Evolutionary conservation across 2,329 filamentous ascomycete species (phyloP), one percentile per base, ranked within the genome.

Genomic region (Venturia carpophila): DNA sequence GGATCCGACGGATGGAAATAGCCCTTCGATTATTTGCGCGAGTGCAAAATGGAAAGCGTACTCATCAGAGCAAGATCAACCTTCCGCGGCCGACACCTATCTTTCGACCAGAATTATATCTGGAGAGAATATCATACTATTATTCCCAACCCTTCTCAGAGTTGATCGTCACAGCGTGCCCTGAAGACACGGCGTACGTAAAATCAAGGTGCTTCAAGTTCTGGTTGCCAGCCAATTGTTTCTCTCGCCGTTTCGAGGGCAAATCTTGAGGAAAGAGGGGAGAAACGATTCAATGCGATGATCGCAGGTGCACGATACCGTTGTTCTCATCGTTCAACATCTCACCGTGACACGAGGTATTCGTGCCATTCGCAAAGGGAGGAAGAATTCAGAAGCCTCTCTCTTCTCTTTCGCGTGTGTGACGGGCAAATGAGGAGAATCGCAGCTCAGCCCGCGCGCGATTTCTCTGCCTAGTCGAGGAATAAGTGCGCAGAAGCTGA

Each of bases 401-500:
- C 27, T 15, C 37, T 56, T 34, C 24, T 34, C 24, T 55, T 19
- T 10, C 45, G 5, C 5, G 19, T n/a, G 19, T n/a, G 45, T 34
- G 24, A 24, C 49, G 24, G 24, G 49, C 30, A 55, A 55, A 47
- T 19, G 7, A 49, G 47, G 27, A 27, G 9, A n/a, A 24, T 47
- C 19, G 6, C n/a, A 47, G 30, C 7, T 55, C 24, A 55, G 49
- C 49, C 24, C 42, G 42, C 15, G 7, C 15, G 19, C n/a, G n/a
- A n/a, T n/a, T 45, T 3, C 5, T 45, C 45, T 21, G 45, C 17
- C 45, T 21, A 5, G 45, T 21, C 10, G 45, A 21, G 45, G 5
- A 9, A 19, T n/a, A 37, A 56, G 52, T 56, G n/a, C n/a, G 52
- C 52, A 56, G 52, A 56, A 56, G 52, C 52, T 58, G 52, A 37